A percentile compares a stretch with the other conserved stretches of the same genome.
Conservation (phyloP, 2,329 filamentous ascomycete species). For the Fusarium sp. region DNA sequence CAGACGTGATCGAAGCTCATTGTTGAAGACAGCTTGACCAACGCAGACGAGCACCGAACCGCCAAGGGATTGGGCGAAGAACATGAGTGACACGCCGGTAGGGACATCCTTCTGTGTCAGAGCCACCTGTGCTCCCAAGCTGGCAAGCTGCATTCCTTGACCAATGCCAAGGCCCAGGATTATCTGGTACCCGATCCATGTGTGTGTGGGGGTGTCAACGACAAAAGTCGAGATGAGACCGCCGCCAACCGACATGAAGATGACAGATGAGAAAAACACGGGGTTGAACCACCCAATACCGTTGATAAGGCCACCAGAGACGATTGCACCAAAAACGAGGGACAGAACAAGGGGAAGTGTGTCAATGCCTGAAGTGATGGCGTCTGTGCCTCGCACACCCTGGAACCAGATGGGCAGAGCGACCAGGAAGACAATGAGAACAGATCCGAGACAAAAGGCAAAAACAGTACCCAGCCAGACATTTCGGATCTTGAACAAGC, state of each 20-base stretch:
- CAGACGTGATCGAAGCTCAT: not conserved
- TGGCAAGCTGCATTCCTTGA: conserved; percentile 8
- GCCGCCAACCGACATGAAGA: conserved; percentile 52
- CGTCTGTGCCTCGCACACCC: conserved; percentile 55
- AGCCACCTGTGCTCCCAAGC: conserved; percentile 12
- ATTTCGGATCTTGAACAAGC: not conserved
- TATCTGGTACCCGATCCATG: conserved; percentile 52
- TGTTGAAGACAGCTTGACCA: not conserved
- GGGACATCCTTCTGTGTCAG: conserved; percentile 4
- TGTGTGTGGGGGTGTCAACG: conserved; percentile 22
- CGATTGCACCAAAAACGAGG: conserved; percentile 35
- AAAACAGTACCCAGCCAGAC: conserved; percentile 10
- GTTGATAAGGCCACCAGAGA: conserved; percentile 44
- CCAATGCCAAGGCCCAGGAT: conserved; percentile 54
- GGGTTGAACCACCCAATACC: conserved; percentile 58
- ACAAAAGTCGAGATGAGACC: conserved; percentile 59
- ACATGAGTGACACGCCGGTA: conserved; percentile 6
- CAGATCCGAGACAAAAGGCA: conserved; percentile 1
- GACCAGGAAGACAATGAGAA: conserved; percentile 47
- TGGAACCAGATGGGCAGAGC: conserved; percentile 68
- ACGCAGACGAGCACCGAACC: not conserved
- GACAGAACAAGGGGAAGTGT: conserved; percentile 43
- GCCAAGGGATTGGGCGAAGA: conserved; percentile 4
- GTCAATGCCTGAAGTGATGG: conserved; percentile 45
- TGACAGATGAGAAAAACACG: conserved; percentile 52